These are phyloP conservation scores for Saturnispora zaruensis DNA, from an alignment of 805 yeast genomes.

Conservation along the genomic window DNA sequence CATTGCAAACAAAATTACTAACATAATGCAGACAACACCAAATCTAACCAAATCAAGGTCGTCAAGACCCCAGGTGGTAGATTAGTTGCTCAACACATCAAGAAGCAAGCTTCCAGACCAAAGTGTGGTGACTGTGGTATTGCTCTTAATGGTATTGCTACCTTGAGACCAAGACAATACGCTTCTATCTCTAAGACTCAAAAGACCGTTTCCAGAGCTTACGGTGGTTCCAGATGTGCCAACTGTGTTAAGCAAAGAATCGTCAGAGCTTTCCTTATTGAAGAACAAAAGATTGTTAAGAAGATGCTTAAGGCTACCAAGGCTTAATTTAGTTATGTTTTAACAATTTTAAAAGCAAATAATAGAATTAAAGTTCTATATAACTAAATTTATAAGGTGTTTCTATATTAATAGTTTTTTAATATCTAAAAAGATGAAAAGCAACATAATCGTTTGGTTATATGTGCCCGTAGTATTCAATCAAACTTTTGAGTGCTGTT, in stretches of 20 bases:
- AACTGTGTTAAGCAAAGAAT: conserved; percentile 99
- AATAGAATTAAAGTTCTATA: not conserved
- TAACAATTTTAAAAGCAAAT: conserved; percentile 3
- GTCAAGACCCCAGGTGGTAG: conserved; percentile 99
- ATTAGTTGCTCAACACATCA: conserved; percentile 95
- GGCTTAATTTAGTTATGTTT: conserved; percentile 26
- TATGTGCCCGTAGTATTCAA: conserved; percentile 30
- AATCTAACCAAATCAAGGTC: conserved; percentile 98
- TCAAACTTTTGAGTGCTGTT: conserved; percentile 34
- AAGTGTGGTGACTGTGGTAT: conserved; percentile 85
- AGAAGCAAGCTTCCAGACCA: conserved; percentile 82
- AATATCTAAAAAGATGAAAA: conserved; percentile 7
- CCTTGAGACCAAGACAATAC: conserved; percentile 98
- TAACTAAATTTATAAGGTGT: not conserved
- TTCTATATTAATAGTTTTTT: not conserved
- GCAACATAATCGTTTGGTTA: conserved; percentile 6
- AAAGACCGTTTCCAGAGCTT: conserved; percentile 98
- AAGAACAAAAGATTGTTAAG: conserved; percentile 99
- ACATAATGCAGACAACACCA: conserved; percentile 79
- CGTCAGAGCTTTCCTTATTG: conserved; percentile 98
- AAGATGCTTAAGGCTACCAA: conserved; percentile 94
- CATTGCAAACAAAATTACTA: conserved; percentile 12
- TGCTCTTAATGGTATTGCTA: conserved; percentile 61
- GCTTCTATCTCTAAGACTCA: conserved; percentile 91
- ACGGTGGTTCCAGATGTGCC: conserved; percentile 99